phyloP scores from a whole-genome alignment of 768 basidiomycete species.

The Lyophyllum semitale region DNA sequence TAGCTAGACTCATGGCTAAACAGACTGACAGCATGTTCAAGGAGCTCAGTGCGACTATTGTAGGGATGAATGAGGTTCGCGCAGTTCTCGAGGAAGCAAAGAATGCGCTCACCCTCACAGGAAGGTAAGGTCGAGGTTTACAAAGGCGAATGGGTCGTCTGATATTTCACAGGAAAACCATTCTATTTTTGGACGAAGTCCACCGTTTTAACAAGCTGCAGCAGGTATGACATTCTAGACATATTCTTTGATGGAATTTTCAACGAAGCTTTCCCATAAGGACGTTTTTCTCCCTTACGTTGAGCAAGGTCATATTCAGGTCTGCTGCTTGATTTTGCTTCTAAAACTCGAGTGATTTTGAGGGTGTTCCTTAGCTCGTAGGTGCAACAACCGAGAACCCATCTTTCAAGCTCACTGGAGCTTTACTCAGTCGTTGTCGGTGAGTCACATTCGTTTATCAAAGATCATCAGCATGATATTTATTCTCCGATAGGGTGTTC shows the following conservation, averaged over 20 bases:
- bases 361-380: slow-evolving; percentile 46
- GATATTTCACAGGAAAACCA: slow-evolving; percentile 51
- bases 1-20: slow-evolving; percentile 70
- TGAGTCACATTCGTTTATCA: slow-evolving; percentile 30
- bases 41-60: slow-evolving; percentile 76
- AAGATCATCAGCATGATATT: neutral
- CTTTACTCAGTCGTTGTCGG: slow-evolving; percentile 78
- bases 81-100: slow-evolving; percentile 79
- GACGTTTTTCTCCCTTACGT: slow-evolving; percentile 83
- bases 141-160: neutral
- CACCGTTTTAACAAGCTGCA: slow-evolving; percentile 77
- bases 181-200: slow-evolving; percentile 83
- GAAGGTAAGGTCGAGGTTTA: slow-evolving; percentile 42
- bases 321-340: slow-evolving; percentile 20
- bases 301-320: slow-evolving; percentile 76
- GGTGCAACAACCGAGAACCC: slow-evolving; percentile 92
- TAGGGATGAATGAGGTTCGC: slow-evolving; percentile 70
- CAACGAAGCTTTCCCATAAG: slow-evolving; percentile 28
- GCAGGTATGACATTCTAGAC: slow-evolving; percentile 43
- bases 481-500: slow-evolving; percentile 58
- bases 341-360: neutral
- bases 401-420: slow-evolving; percentile 77
- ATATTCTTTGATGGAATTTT: neutral
- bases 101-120: slow-evolving; percentile 60
- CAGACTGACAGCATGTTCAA: slow-evolving; percentile 64